Evolutionary conservation across 2,329 filamentous ascomycete genomes (phyloP), one percentile per base, ranked within the genome.

Genomic region (Elsinoe arachidis): DNA sequence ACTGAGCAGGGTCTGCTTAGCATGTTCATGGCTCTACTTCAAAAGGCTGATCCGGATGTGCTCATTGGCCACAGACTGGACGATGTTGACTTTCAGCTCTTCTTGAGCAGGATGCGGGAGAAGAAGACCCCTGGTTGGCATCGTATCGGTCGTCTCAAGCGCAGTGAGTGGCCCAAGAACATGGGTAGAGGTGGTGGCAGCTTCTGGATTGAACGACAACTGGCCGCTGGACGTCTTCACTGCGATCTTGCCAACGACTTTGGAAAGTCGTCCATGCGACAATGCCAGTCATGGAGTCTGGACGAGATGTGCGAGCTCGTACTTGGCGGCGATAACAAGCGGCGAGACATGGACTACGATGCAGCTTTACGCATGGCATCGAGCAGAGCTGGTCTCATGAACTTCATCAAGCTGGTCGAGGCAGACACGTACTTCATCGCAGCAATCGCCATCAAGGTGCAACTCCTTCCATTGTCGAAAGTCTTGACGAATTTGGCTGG

Each of bases 301-400:
- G 95, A 92, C 1, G 93, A 99, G 72, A 99, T 99, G 91, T 95
- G 90, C 70, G 88, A 86, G 62, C 80, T 97, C 14, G 95, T 96
- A 63, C 84, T 99, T 4, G 80, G 84, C 33, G 82, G 82, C 23
- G 82, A 83, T 58, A 86, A 86, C 67, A 78, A 78, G 41, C 86
- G 93, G 41, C 83, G 86, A 57, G 93, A 99, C 37, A 74, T 99
- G 33, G 92, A 99, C 69, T 92, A 88, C 64, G 93, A 97, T 64
- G 83, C 78, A 55, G 90, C 90, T 2, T 76, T 99, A 58, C 91
- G 88, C 69, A 88, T 87, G 17, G 89, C 88, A 2, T 82, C 81
- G 4, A 87, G 88, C 38, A 88, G 88, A 67, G 85, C 88, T 58
- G 93, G 93, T 2, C 76, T 97, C 59, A 85, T 97, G 80, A 90